Evolutionary conservation across 1,284 basidiomycete genomes (phyloP).

Genomic region (Microbotryum scabiosae): DNA sequence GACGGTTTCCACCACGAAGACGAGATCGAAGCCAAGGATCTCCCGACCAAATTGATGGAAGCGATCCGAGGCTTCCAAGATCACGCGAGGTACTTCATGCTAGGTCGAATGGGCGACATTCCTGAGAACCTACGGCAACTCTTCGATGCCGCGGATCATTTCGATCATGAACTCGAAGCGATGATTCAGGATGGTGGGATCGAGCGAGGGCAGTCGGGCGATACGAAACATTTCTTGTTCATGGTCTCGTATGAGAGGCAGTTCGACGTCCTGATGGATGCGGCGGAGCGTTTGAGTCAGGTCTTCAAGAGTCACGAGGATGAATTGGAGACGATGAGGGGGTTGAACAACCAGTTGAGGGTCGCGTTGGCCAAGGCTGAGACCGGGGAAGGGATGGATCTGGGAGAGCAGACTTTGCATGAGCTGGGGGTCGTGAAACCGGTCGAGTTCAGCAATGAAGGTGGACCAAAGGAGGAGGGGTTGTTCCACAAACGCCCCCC

Average conservation of each 20-base stretch:
- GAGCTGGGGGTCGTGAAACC: not conserved
- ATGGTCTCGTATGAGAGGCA: constrained; percentile 22
- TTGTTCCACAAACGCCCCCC: constrained; percentile 2
- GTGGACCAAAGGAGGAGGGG: not conserved
- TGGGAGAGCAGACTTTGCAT: not conserved
- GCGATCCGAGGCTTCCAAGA: constrained; percentile 18
- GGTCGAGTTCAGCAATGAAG: not conserved
- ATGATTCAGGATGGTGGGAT: not conserved
- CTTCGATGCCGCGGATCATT: constrained; percentile 7
- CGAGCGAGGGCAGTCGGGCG: not conserved
- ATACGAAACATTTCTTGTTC: constrained; percentile 22
- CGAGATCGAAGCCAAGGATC: constrained; percentile 3
- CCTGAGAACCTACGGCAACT: constrained; percentile 4
- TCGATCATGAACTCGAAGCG: constrained; percentile 4
- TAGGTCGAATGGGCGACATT: constrained; percentile 17
- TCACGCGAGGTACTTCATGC: constrained; percentile 24
- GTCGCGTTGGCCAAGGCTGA: not conserved
- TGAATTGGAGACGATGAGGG: constrained; percentile 6
- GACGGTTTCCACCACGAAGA: constrained; percentile 8
- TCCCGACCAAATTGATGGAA: constrained; percentile 13
- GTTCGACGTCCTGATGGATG: constrained; percentile 17
- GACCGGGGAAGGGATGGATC: not conserved
- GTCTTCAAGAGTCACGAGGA: constrained; percentile 3
- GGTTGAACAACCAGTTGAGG: not conserved
- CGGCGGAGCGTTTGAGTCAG: constrained; percentile 11